A percentile compares a stretch with the other conserved stretches of the same genome.
These are phyloP conservation scores for Pseudocercospora macadamiae DNA, from an alignment of 2,329 filamentous ascomycete species.

Conservation along the genomic window DNA sequence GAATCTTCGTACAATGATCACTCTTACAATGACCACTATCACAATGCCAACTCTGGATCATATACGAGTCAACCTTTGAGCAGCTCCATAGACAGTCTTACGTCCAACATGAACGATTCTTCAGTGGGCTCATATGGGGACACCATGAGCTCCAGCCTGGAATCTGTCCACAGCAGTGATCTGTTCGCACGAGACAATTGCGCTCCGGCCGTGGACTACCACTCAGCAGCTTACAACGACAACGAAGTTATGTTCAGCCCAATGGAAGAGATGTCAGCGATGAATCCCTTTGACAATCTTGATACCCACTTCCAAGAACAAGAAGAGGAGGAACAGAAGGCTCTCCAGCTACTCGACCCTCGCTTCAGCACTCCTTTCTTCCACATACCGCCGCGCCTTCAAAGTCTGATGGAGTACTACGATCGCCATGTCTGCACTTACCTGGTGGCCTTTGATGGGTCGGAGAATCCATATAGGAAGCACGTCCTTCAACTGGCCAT, in stretches of 20 bases:
- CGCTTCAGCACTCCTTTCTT: slow-evolving; percentile 46
- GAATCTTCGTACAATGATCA: slow-evolving; percentile 47
- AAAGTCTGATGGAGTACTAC: slow-evolving; percentile 91
- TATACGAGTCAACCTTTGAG: slow-evolving; percentile 24
- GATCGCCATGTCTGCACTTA: slow-evolving; percentile 89
- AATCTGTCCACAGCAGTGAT: slow-evolving; percentile 46
- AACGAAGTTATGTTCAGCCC: slow-evolving; percentile 39
- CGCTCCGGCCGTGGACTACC: slow-evolving; percentile 3
- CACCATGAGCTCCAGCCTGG: slow-evolving; percentile 49
- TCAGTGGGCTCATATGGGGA: slow-evolving; percentile 43
- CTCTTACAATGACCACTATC: slow-evolving; percentile 43
- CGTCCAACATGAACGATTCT: slow-evolving; percentile 11
- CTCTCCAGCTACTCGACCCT: slow-evolving; percentile 33
- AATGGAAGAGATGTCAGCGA: slow-evolving; percentile 27
- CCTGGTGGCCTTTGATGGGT: slow-evolving; percentile 87
- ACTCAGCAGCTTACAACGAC: slow-evolving; percentile 15
- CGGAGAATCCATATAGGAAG: slow-evolving; percentile 81
- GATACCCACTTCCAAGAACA: slow-evolving; percentile 23
- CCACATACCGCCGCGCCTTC: slow-evolving; percentile 74
- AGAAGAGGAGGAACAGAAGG: slow-evolving; percentile 24
- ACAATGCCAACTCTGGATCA: slow-evolving; percentile 32
- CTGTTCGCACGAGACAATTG: slow-evolving; percentile 11
- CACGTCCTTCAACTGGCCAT: slow-evolving; percentile 79
- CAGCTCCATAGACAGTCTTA: slow-evolving; percentile 23
- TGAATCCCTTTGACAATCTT: slow-evolving; percentile 25